Conservation (phyloP, 108 stramenopile species). For the Phaeodactylum tricornutum region DNA sequence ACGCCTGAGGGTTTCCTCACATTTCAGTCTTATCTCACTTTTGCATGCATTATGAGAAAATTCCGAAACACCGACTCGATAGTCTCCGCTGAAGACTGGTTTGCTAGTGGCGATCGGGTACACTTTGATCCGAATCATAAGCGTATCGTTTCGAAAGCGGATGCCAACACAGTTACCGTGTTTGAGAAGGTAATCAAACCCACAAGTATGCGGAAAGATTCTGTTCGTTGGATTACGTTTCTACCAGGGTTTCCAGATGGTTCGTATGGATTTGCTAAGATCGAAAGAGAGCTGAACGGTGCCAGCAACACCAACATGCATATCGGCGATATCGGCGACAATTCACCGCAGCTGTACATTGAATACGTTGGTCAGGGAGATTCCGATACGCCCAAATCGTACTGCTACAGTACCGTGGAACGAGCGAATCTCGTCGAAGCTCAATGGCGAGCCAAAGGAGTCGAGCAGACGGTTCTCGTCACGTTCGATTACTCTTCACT, state of each 20-base stretch:
- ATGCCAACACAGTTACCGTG: slow-evolving; percentile 3
- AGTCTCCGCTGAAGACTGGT: slow-evolving; percentile 12
- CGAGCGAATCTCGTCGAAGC: slow-evolving; percentile 15
- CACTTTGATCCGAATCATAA: slow-evolving; percentile 9
- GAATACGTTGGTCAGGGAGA: slow-evolving; percentile 14
- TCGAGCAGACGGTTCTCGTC: slow-evolving; percentile 9
- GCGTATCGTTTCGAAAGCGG: slow-evolving; percentile 6
- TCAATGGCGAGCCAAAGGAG: slow-evolving; percentile 4
- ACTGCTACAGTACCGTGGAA: slow-evolving; percentile 9
- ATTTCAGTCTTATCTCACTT: too few relatives aligned
- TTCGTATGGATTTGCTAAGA: slow-evolving; percentile 5
- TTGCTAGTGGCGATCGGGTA: slow-evolving; percentile 7
- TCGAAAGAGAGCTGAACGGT: background rate
- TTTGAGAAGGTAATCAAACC: slow-evolving; percentile 4
- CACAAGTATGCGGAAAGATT: background rate
- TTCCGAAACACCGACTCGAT: background rate
- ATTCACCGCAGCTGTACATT: slow-evolving; percentile 8
- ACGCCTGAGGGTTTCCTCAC: too few relatives aligned
- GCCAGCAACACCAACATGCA: background rate
- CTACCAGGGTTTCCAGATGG: slow-evolving; percentile 12
- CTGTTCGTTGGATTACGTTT: slow-evolving; percentile 10
- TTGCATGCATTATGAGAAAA: too few relatives aligned
- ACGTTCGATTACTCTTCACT: slow-evolving; percentile 5
- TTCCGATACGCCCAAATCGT: slow-evolving; percentile 3
- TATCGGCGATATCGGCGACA: too few relatives aligned